These are phyloP conservation scores for Neoascochyta sp. DNA, from an alignment of 2,329 filamentous ascomycete species.

Conservation along the genomic window DNA sequence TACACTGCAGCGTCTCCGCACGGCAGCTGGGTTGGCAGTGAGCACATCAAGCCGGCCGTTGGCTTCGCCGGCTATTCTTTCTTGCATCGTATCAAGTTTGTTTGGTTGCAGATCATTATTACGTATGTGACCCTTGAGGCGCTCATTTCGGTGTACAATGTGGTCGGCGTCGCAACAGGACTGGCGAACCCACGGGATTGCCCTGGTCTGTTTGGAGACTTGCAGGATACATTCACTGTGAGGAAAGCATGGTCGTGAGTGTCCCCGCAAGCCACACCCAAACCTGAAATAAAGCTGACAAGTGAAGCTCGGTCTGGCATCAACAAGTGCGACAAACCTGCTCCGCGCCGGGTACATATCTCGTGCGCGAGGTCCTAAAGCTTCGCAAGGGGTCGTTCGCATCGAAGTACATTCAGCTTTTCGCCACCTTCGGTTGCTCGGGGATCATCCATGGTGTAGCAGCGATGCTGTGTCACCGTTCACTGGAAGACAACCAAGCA, in stretches of 20 bases:
- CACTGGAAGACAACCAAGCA: constrained; percentile 13
- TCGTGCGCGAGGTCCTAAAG: constrained; percentile 17
- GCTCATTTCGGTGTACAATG: constrained; percentile 7
- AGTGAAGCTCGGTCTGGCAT: constrained; percentile 21
- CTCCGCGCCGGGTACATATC: constrained; percentile 11
- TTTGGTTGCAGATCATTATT: constrained; percentile 19
- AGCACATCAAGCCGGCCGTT: constrained; percentile 5
- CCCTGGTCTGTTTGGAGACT: constrained; percentile 20
- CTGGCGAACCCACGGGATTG: constrained; percentile 24
- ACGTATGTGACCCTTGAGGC: constrained; percentile 17
- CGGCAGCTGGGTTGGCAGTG: constrained; percentile 18
- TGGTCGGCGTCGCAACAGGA: constrained; percentile 14
- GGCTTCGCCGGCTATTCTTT: constrained; percentile 6
- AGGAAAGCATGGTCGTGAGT: constrained; percentile 25
- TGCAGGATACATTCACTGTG: constrained; percentile 15
- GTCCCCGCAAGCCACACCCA: background rate
- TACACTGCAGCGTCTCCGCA: constrained; percentile 20
- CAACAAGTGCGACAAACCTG: constrained; percentile 21
- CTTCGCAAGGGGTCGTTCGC: constrained; percentile 24
- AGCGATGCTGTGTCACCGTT: constrained; percentile 14
- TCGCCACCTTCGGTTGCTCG: constrained; percentile 20
- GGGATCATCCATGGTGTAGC: constrained; percentile 14
- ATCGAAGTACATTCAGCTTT: constrained; percentile 31
- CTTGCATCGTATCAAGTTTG: constrained; percentile 9
- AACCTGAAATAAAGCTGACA: background rate